Percentiles rank a stretch among this genome's conserved stretches.
Conservation (phyloP, 495 filamentous ascomycete species). For the Trichoderma virens region DNA sequence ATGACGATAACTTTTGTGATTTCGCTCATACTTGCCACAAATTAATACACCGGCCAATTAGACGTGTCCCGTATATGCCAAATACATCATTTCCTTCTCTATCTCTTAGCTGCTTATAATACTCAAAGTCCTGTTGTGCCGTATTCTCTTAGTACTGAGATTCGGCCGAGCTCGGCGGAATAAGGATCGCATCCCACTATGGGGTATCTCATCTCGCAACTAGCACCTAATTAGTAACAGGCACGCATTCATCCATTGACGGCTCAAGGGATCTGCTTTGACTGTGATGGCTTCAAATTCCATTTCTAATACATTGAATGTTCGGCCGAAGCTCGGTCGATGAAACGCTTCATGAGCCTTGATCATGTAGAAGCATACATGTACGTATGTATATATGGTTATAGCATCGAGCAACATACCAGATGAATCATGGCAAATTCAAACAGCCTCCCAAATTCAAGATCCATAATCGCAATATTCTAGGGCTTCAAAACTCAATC, state of each 20-base stretch:
- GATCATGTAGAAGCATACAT: not conserved
- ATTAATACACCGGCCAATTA: not conserved
- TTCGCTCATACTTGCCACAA: not conserved
- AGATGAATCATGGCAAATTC: not conserved
- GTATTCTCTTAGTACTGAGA: not conserved
- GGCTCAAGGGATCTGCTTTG: not conserved
- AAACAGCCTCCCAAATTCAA: not conserved
- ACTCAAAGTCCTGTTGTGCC: too few species aligned
- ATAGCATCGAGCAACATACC: not conserved
- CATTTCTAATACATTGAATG: not conserved
- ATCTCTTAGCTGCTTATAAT: not conserved
- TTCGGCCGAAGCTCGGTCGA: not conserved
- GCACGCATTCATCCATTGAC: not conserved
- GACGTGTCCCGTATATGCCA: not conserved
- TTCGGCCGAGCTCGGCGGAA: constrained; percentile 5
- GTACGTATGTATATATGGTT: not conserved
- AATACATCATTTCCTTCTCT: not conserved
- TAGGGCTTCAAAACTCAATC: too few species aligned
- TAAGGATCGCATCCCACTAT: not conserved
- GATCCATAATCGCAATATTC: not conserved
- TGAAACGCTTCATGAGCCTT: not conserved
- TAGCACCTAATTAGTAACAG: not conserved
- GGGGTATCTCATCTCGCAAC: not conserved
- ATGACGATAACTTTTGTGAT: not conserved
- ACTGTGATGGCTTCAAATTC: not conserved